phyloP scores from a whole-genome alignment of 1,284 basidiomycete genomes.

The Papiliotrema terrestris region DNA sequence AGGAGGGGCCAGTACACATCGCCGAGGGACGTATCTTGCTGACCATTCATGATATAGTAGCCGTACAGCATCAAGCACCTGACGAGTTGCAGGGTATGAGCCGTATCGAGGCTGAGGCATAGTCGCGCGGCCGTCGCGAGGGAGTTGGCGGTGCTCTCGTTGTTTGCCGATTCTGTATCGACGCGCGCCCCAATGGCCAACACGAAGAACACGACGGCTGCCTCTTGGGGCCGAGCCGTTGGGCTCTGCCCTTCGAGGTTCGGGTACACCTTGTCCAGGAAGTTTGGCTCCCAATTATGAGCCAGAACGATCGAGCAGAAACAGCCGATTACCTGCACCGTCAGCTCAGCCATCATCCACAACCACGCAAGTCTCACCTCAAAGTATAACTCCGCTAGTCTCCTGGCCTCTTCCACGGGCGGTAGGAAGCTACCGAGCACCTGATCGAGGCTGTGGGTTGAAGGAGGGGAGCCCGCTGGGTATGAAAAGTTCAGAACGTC shows the following conservation, averaged over 20 bases:
- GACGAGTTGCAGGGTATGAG: conserved; percentile 19
- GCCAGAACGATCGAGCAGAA: too few species aligned
- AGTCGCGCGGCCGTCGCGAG: conserved; percentile 6
- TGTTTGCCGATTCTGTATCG: conserved; percentile 12
- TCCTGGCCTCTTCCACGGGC: too few species aligned
- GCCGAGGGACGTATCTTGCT: conserved; percentile 25
- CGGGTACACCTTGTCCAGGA: conserved; percentile 6
- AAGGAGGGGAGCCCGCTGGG: too few species aligned
- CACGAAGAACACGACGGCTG: conserved; percentile 30
- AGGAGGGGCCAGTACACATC: conserved; percentile 31
- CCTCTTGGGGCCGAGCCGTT: conserved; percentile 1
- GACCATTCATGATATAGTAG: conserved; percentile 30
- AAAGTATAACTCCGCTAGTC: too few species aligned
- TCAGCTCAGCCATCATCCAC: too few species aligned
- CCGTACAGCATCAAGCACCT: conserved; percentile 30
- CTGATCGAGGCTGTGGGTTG: too few species aligned
- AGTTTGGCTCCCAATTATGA: conserved; percentile 14
- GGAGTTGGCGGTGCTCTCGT: background rate
- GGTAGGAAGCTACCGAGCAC: too few species aligned
- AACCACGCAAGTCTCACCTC: too few species aligned
- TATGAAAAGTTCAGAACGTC: too few species aligned
- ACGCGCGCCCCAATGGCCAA: conserved; percentile 29
- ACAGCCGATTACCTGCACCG: too few species aligned
- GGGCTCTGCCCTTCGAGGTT: conserved; percentile 9
- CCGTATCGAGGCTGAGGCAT: conserved; percentile 19